Conservation (phyloP, 2,329 filamentous ascomycete genomes). For the Fusarium pseudograminearum region DNA sequence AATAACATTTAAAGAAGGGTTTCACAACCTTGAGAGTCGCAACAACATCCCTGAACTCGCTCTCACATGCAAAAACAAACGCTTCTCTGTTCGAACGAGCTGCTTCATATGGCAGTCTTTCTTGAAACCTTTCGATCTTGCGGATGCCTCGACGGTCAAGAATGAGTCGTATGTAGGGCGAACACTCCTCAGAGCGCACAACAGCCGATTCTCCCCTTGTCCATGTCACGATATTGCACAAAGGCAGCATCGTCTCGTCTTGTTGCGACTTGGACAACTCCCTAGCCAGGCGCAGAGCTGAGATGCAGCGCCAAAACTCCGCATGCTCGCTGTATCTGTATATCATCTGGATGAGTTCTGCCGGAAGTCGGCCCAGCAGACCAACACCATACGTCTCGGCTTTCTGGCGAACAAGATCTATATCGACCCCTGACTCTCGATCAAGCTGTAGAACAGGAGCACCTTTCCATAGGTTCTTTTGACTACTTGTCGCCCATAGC, state of each 20-base stretch:
- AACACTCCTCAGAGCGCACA: background rate
- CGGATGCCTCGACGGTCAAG: constrained; percentile 14
- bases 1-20: too few relatives aligned
- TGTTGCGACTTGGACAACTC: background rate
- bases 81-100: constrained; percentile 4
- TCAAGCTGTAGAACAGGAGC: constrained; percentile 14
- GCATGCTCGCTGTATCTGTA: constrained; percentile 7
- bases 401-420: constrained; percentile 17
- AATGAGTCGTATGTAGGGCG: constrained; percentile 1
- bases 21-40: constrained; percentile 2
- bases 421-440: background rate
- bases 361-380: background rate
- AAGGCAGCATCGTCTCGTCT: background rate
- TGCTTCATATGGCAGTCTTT: background rate
- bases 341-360: constrained; percentile 15
- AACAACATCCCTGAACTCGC: background rate
- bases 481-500: constrained; percentile 8
- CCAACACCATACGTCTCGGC: background rate
- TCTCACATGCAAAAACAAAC: constrained; percentile 1
- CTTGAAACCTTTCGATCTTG: constrained; percentile 3
- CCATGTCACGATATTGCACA: constrained; percentile 16
- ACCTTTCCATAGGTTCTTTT: constrained; percentile 8
- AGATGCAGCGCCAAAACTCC: constrained; percentile 16
- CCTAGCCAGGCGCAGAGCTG: constrained; percentile 6
- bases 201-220: constrained; percentile 1